Evolutionary conservation across 2,329 filamentous ascomycete genomes (phyloP).

Genomic region (Leptographium flavum): DNA sequence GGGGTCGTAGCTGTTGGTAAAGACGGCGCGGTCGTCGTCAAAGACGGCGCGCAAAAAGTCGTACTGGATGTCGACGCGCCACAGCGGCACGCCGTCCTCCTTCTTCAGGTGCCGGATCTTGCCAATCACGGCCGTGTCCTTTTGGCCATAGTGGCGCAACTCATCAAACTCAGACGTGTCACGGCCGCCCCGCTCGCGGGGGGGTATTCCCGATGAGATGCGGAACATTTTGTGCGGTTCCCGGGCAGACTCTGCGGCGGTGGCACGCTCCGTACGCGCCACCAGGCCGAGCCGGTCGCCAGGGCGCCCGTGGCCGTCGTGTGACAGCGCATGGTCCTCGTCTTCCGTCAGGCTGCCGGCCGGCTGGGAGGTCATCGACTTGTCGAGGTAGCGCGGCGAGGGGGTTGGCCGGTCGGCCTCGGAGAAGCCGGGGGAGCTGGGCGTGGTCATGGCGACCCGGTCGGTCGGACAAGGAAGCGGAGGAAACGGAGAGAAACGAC

Average conservation of each 20-base stretch:
- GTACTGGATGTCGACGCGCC: conserved; percentile 78
- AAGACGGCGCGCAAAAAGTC: conserved; percentile 74
- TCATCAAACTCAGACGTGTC: too few relatives aligned
- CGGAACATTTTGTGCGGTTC: too few relatives aligned
- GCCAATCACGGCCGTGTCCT: conserved; percentile 29
- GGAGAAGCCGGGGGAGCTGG: conserved; percentile 27
- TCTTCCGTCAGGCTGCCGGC: conserved; percentile 33
- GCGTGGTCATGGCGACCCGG: conserved; percentile 19
- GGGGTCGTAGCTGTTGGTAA: conserved; percentile 79
- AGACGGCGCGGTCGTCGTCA: conserved; percentile 59
- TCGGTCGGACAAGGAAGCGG: too few relatives aligned
- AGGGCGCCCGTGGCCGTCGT: too few relatives aligned
- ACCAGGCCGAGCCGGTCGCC: too few relatives aligned
- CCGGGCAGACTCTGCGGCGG: too few relatives aligned
- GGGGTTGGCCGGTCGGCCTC: conserved; percentile 29
- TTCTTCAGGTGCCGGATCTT: conserved; percentile 82
- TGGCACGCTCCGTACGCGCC: too few relatives aligned
- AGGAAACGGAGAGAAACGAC: too few relatives aligned
- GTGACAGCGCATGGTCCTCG: conserved; percentile 25
- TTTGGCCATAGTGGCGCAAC: too few relatives aligned
- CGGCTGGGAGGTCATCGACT: conserved; percentile 31
- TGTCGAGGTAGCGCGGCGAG: conserved; percentile 29
- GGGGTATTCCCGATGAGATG: too few relatives aligned
- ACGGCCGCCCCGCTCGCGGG: too few relatives aligned
- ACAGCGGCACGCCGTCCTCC: conserved; percentile 74